These are phyloP conservation scores for Eucalyptus polybractea DNA, from an alignment of 345 rosid genomes.

Conservation along the genomic window DNA sequence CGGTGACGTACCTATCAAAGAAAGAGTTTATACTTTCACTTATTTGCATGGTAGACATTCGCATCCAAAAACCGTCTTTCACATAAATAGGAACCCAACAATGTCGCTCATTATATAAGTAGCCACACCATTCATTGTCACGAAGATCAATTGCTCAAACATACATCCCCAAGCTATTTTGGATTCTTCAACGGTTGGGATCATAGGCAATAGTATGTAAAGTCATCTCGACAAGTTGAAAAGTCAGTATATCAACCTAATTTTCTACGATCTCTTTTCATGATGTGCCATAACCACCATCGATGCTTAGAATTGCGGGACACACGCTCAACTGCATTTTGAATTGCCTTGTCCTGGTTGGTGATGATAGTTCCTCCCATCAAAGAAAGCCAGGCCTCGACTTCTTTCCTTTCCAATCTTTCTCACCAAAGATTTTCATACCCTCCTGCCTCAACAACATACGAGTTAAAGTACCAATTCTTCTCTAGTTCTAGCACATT, in stretches of 20 bases:
- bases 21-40: background rate
- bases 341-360: background rate
- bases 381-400: background rate
- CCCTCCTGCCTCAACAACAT: too few species aligned
- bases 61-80: background rate
- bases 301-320: background rate
- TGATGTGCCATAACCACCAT: background rate
- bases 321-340: background rate
- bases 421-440: too few species aligned
- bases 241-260: background rate
- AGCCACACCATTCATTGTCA: background rate
- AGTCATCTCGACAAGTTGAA: background rate
- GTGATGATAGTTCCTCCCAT: background rate
- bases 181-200: background rate
- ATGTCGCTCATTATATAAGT: too few species aligned
- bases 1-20: background rate
- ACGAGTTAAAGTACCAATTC: too few species aligned
- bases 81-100: too few species aligned
- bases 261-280: background rate
- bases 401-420: too few species aligned
- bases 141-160: background rate
- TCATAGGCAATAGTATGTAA: background rate
- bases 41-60: background rate
- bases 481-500: too few species aligned
- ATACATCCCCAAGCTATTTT: background rate